Conservation (phyloP, 2,329 filamentous ascomycete genomes). For the Fusarium neocosmosporiellum region DNA sequence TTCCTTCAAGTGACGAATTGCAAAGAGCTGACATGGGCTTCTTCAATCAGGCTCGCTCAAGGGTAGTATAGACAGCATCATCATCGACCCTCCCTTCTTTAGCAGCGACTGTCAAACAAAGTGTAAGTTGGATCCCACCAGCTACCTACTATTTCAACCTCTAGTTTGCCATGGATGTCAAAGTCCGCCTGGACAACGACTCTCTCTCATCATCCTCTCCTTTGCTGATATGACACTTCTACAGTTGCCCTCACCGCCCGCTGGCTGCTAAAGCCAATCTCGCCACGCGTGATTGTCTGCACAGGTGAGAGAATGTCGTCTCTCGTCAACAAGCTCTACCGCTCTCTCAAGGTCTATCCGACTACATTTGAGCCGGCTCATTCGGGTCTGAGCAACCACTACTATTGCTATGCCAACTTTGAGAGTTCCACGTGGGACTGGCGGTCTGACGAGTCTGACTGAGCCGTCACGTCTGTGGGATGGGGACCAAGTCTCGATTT, state of each 20-base stretch:
- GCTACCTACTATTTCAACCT: background rate
- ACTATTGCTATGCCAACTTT: constrained; percentile 83
- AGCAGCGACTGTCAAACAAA: constrained; percentile 86
- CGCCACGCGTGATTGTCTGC: constrained; percentile 69
- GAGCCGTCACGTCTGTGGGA: background rate
- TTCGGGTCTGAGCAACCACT: constrained; percentile 83
- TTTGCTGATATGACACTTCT: constrained; percentile 24
- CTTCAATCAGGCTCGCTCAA: constrained; percentile 63
- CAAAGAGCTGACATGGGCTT: background rate
- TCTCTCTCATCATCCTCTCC: background rate
- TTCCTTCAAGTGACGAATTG: background rate
- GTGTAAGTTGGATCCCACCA: constrained; percentile 55
- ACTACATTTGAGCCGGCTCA: constrained; percentile 78
- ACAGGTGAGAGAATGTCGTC: constrained; percentile 82
- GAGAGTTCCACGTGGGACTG: constrained; percentile 68
- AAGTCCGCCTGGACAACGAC: background rate
- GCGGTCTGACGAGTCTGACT: constrained; percentile 35
- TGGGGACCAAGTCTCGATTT: background rate
- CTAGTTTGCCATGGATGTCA: background rate
- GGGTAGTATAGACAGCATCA: constrained; percentile 73
- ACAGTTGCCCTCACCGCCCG: constrained; percentile 79
- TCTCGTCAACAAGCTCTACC: constrained; percentile 75
- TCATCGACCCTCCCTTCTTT: constrained; percentile 83
- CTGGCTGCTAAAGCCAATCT: constrained; percentile 70
- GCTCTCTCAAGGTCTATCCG: constrained; percentile 68